Evolutionary conservation across 2,329 filamentous ascomycete genomes (phyloP), one percentile per base, ranked within the genome.

Genomic region (Nemania abortiva): DNA sequence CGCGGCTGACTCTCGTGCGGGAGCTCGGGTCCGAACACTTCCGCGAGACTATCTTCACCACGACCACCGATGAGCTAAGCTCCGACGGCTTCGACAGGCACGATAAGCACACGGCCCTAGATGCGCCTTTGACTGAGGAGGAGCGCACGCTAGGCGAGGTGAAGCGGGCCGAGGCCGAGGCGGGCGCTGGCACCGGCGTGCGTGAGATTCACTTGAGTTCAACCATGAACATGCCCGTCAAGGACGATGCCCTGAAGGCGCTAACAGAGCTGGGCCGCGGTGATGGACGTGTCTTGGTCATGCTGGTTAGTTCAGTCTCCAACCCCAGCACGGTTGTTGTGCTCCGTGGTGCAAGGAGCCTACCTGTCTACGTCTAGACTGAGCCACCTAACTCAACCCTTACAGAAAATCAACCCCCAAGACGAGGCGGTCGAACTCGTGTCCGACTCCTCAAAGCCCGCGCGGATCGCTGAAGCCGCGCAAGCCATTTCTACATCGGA

Each of bases 1-100:
- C 93, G 31, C 88, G 92, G 10, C 84, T 95, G 74, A 92, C 92
- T 0, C 85, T 96, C 1, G 87, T 91, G 58, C 88, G 92, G 50
- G 92, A 95, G 81, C 85, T 96, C 10, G 93, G 93, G 54, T 88
- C 89, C 63, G 92, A 96, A 79, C 87, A 93, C 75, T 95, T 96
- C 81, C 84, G 90, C 60, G 91, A 95, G 78, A 91, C 88, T 27
- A 84, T 95, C 50, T 94, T 95, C 77, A 88, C 87, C 11, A 95
- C 92, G 0, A 88, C 86, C 49, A 83, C 89, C 27, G 87, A 89
- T 22, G 93, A 96, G 81, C 82, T 96, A 70, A 93, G 84, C 6
- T 83, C 85, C 13, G 83, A 85, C 49, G 93, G 93, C 0, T 96
- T 95, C 82, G 84, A 86, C 75, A 90, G 87, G 76, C 91, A 94